phyloP scores from a whole-genome alignment of 495 filamentous ascomycete species.

The Penicillium ucsense region DNA sequence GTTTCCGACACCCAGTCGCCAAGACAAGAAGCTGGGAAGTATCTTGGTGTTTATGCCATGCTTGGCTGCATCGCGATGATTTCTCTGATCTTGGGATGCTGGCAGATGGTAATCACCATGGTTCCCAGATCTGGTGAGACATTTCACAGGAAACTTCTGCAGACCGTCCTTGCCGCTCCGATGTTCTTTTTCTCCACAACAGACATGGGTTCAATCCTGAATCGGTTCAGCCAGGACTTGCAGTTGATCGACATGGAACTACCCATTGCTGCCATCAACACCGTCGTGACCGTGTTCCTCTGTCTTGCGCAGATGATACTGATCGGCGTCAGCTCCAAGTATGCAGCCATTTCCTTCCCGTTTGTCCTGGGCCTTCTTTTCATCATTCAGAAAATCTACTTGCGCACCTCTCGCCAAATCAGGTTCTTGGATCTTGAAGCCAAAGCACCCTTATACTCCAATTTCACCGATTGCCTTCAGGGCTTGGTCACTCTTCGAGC shows the following conservation, averaged over 20 bases:
- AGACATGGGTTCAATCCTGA: constrained; percentile 36
- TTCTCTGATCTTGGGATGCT: constrained; percentile 34
- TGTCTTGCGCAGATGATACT: constrained; percentile 42
- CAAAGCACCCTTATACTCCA: constrained; percentile 49
- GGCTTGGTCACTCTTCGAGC: constrained; percentile 45
- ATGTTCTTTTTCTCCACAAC: constrained; percentile 40
- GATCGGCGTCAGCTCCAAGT: constrained; percentile 39
- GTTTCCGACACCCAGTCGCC: constrained; percentile 30
- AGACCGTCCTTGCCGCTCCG: constrained; percentile 39
- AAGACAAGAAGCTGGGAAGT: constrained; percentile 37
- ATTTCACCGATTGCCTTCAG: constrained; percentile 45
- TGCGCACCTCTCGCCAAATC: constrained; percentile 55
- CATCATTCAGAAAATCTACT: constrained; percentile 49
- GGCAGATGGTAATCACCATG: constrained; percentile 46
- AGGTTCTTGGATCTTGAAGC: constrained; percentile 54
- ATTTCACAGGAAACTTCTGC: constrained; percentile 40
- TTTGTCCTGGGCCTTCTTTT: constrained; percentile 39
- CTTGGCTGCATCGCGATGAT: constrained; percentile 36
- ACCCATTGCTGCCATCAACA: constrained; percentile 39
- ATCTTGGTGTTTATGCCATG: constrained; percentile 47
- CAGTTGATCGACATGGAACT: constrained; percentile 49
- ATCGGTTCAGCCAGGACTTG: constrained; percentile 53
- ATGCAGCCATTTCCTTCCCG: constrained; percentile 42
- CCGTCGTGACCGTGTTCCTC: constrained; percentile 35
- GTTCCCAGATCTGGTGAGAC: constrained; percentile 40